Base-by-base conservation (phyloP, 192 early-diverging fungal species). In the Umbelopsis sp. region DNA sequence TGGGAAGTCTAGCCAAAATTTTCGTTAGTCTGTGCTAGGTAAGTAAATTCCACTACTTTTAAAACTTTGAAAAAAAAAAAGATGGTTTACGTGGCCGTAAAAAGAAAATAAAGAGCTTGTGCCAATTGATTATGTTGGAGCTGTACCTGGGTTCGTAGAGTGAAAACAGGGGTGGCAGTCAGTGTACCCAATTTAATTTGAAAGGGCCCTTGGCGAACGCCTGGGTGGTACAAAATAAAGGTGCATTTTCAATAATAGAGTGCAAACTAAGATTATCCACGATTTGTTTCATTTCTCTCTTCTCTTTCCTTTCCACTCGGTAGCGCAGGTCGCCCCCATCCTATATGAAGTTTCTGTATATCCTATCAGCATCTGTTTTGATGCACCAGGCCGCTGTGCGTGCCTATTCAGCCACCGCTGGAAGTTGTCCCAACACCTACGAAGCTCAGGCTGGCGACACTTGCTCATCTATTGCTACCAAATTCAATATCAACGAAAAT, bases 341-440 rank as follows among this genome's bases (percentile, higher is more conserved):
- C 25, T 3, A 61, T 3, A 61, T 61, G 55, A 61, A 61, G 55
- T 61, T 61, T 61, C 55, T 61, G 35, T 61, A 61, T 61, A 61
- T 61, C 55, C 55, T 61, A 27, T 61, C 55, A 1, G 55, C 55
- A 5, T 61, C 55, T 30, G 55, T 61, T 25, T 25, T 61, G 25
- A 35, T 61, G 55, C 55, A 61, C 33, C 55, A 61, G 25, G 55
- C 55, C 55, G 55, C 55, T 61, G 55, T 61, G 55, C 55, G 55
- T 33, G 55, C 55, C 25, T 61, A 61, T 25, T 25, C 27, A 61
- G 55, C 55, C 15, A 61, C 55, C 18, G 55, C 55, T 2, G 55
- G 55, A 61, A 61, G 55, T 8, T 61, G 55, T 25, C 55, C 55
- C 55, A 61, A 61, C 25, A 61, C 55, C 4, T 61, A 61, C 30